A percentile compares a stretch with the other conserved stretches of the same genome.
Conservation (phyloP, 306 rosid species). For the barrel medic (Medicago truncatula) region DNA sequence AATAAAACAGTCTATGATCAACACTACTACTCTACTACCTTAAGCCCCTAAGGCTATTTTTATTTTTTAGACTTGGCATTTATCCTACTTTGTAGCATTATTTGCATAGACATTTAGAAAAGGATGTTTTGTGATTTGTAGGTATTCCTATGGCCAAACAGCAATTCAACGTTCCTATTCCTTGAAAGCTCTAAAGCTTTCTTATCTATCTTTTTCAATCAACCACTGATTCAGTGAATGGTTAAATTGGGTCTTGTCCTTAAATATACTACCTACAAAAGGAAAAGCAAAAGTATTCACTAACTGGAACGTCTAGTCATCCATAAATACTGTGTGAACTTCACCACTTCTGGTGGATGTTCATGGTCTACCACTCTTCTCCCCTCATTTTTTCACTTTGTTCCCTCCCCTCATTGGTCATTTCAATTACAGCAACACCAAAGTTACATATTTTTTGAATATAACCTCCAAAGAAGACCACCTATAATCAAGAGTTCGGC, state of each 20-base stretch:
- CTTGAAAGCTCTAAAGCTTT: slow-evolving; percentile 52
- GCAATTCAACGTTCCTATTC: slow-evolving; percentile 51
- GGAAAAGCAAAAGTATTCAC: slow-evolving; percentile 45
- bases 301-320: slow-evolving; percentile 44
- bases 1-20: background rate
- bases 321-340: slow-evolving; percentile 42
- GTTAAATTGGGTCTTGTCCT: slow-evolving; percentile 51
- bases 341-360: slow-evolving; percentile 35
- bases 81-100: slow-evolving; percentile 35
- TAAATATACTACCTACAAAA: slow-evolving; percentile 49
- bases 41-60: background rate
- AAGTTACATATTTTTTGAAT: no score
- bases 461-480: no score
- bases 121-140: slow-evolving; percentile 48
- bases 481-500: background rate
- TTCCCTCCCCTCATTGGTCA: slow-evolving; percentile 38
- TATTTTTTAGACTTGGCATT: background rate
- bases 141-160: slow-evolving; percentile 43
- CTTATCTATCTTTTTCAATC: slow-evolving; percentile 57
- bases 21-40: background rate
- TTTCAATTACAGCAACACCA: slow-evolving; percentile 36
- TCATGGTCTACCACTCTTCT: slow-evolving; percentile 34
- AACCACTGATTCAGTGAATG: slow-evolving; percentile 51
- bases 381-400: slow-evolving; percentile 11
- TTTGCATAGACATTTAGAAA: slow-evolving; percentile 30